Percentiles rank a stretch among this genome's conserved stretches.
Evolutionary conservation across 257 asterid genomes (phyloP).

Genomic region (Penstemon davidsonii): DNA sequence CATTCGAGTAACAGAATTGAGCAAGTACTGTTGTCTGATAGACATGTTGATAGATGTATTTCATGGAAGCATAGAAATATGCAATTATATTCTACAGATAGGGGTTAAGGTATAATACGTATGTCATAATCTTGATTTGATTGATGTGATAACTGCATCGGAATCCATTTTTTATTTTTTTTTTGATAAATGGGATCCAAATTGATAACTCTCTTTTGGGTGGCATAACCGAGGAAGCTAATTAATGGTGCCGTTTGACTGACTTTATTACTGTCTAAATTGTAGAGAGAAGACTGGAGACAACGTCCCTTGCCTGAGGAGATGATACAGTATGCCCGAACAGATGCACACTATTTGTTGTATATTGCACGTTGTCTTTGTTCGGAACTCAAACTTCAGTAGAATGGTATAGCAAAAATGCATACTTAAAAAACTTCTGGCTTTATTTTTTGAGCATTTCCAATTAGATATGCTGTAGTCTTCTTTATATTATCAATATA

Average conservation of each 20-base stretch:
- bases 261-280: conserved; percentile 27
- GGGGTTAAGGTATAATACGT: no score
- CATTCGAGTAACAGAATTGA: neutral
- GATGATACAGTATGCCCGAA: conserved; percentile 85
- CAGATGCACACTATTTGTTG: conserved; percentile 83
- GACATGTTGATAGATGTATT: neutral
- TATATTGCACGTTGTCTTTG: conserved; percentile 62
- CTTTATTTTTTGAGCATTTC: conserved; percentile 10
- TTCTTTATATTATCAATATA: conserved; percentile 3
- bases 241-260: neutral
- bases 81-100: no score
- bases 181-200: no score
- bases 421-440: conserved; percentile 2
- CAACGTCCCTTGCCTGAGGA: conserved; percentile 87
- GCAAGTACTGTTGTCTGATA: neutral
- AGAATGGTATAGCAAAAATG: conserved; percentile 49
- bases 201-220: no score
- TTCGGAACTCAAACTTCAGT: conserved; percentile 64
- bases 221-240: no score
- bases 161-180: no score
- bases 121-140: no score
- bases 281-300: conserved; percentile 98
- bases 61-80: no score
- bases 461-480: conserved; percentile 3
- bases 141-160: no score